phyloP scores from a whole-genome alignment of 805 yeast species.

The Candida oleophila region DNA sequence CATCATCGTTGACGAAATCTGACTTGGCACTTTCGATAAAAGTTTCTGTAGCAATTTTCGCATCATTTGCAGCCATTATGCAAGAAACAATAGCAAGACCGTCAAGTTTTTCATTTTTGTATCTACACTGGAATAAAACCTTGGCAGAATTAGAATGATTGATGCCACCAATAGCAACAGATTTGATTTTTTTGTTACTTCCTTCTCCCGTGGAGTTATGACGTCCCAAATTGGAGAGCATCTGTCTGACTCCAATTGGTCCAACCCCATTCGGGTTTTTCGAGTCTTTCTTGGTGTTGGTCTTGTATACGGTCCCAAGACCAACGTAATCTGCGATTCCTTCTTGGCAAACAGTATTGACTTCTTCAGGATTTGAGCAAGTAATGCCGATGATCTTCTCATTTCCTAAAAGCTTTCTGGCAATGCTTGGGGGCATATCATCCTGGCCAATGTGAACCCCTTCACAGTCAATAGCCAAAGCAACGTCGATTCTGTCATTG shows the following conservation, averaged over 20 bases:
- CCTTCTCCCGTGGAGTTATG: conserved; percentile 22
- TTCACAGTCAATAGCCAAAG: conserved; percentile 84
- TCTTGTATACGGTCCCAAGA: conserved; percentile 74
- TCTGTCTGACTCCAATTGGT: conserved; percentile 57
- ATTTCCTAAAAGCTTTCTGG: conserved; percentile 65
- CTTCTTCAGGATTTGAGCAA: conserved; percentile 60
- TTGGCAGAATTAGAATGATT: conserved; percentile 60
- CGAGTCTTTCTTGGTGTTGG: conserved; percentile 63
- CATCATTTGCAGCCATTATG: conserved; percentile 63
- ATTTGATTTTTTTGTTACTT: conserved; percentile 38
- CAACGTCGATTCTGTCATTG: conserved; percentile 86
- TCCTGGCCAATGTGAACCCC: conserved; percentile 94
- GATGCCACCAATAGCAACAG: conserved; percentile 84
- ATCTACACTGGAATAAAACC: conserved; percentile 50
- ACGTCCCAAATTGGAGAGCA: conserved; percentile 45
- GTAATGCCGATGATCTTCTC: conserved; percentile 79
- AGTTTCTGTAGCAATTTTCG: conserved; percentile 49
- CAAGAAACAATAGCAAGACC: conserved; percentile 93
- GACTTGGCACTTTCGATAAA: conserved; percentile 29
- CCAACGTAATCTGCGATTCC: conserved; percentile 78
- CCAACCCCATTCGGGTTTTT: conserved; percentile 57
- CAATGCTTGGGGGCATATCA: conserved; percentile 67
- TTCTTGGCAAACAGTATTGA: conserved; percentile 46
- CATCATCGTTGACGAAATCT: conserved; percentile 14
- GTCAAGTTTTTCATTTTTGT: conserved; percentile 48